Percentiles rank a stretch among this genome's conserved stretches.
Conservation (phyloP, 148 eudicot genomes). For the Polygonum maritimum region DNA sequence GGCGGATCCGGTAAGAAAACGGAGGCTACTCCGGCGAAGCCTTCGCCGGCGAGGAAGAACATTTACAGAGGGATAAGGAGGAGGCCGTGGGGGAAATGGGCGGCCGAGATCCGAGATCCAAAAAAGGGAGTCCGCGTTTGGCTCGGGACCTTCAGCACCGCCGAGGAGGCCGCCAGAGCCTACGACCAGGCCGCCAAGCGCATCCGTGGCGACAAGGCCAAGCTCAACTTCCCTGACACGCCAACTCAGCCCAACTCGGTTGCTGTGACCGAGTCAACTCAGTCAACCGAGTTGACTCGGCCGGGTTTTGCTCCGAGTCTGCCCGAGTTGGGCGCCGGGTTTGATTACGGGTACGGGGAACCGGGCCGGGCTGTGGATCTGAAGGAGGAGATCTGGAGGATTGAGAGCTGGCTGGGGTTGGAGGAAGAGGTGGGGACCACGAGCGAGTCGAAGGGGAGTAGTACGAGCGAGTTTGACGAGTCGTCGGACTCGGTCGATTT, state of each 20-base stretch:
- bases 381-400: background rate
- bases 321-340: background rate
- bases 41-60: constrained; percentile 40
- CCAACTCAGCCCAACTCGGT: background rate
- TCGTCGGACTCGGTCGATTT: constrained; percentile 8
- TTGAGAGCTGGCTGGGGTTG: constrained; percentile 1
- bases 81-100: constrained; percentile 98
- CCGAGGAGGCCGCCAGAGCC: constrained; percentile 79
- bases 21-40: background rate
- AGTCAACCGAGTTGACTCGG: constrained; percentile 15
- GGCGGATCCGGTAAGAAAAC: background rate
- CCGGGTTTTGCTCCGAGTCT: constrained; percentile 14
- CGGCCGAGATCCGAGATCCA: constrained; percentile 91
- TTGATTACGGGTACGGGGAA: background rate
- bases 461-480: background rate
- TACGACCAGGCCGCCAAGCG: constrained; percentile 72
- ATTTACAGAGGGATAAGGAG: constrained; percentile 74
- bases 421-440: constrained; percentile 2
- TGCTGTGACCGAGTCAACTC: constrained; percentile 13
- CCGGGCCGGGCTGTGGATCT: background rate
- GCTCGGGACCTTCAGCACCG: constrained; percentile 84
- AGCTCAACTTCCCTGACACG: constrained; percentile 66
- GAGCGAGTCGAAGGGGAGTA: background rate
- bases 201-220: constrained; percentile 83
- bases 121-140: constrained; percentile 71